Conservation (phyloP, 805 yeast genomes). For the Metschnikowia koreensis region DNA sequence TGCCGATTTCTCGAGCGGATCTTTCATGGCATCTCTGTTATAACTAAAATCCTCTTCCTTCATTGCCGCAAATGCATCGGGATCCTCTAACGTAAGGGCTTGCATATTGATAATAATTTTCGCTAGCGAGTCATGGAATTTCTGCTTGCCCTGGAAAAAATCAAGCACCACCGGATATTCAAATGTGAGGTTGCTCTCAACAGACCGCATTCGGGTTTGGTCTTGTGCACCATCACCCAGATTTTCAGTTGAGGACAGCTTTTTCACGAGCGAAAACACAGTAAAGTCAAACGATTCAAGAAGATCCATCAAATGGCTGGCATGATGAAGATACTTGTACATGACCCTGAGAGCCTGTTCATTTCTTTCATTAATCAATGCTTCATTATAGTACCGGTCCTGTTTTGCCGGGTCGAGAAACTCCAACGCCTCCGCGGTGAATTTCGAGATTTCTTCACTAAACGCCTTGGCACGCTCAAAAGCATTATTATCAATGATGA, state of each 20-base stretch:
- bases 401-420: slow-evolving; percentile 39
- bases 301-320: slow-evolving; percentile 49
- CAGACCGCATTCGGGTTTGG: slow-evolving; percentile 6
- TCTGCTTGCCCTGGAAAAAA: slow-evolving; percentile 72
- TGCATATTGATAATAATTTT: slow-evolving; percentile 67
- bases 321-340: slow-evolving; percentile 51
- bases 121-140: slow-evolving; percentile 58
- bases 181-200: slow-evolving; percentile 29
- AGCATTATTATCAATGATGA: slow-evolving; percentile 51
- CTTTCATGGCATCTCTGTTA: slow-evolving; percentile 35
- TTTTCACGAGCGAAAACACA: slow-evolving; percentile 45
- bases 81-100: slow-evolving; percentile 66
- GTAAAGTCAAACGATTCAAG: slow-evolving; percentile 64
- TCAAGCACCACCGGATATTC: slow-evolving; percentile 61
- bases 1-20: slow-evolving; percentile 51
- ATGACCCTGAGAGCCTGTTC: slow-evolving; percentile 51
- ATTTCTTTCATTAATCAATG: slow-evolving; percentile 43
- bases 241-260: slow-evolving; percentile 21
- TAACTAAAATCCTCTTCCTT: slow-evolving; percentile 51
- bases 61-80: slow-evolving; percentile 67
- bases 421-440: slow-evolving; percentile 43
- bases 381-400: slow-evolving; percentile 34
- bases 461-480: slow-evolving; percentile 35
- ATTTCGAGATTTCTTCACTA: slow-evolving; percentile 36
- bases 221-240: slow-evolving; percentile 1